Evolutionary conservation across 768 basidiomycete species (phyloP), one percentile per base, ranked within the genome.

Genomic region (Tricholoma matsutake): DNA sequence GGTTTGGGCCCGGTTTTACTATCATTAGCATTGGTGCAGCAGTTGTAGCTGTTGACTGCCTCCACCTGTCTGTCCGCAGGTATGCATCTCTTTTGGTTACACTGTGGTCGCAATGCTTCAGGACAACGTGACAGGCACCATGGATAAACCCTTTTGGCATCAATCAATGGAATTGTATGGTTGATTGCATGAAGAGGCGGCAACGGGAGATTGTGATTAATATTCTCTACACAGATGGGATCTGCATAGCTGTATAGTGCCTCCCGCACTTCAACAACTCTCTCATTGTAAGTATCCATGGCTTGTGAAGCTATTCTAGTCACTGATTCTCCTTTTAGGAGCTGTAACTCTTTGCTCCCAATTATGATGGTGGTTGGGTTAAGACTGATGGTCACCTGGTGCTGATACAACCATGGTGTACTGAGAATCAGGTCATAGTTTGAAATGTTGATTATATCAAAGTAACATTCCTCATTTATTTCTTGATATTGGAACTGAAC

Each of bases 121-220:
- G 78, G 76, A 56, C 81, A 83, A 9, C 64, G 43, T 0, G 76
- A 70, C 0, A 70, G 64, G 0, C 70, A 62, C 77, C 76, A 81
- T 0, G 63, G 62, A 54, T 79, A 78, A 0, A 57, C 41, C 35
- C 18, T 56, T 7, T 29, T 14, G 6, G 14, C 54, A 39, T 58
- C 51, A 22, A 80, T 79, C 2, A 83, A 59, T 0, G 74, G 76
- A 1, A 83, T 80, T 0, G 57, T 47, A 58, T 82, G 79, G 60
- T 82, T 81, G 1, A 82, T 75, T 0, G 60, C 76, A 1, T 74
- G 32, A 3, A 79, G 53, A 0, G 78, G 79, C 0, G 81, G 80
- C 7, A 79, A 53, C 0, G 67, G 68, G 0, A 72, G 75, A 8
- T 76, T 72, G 8, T 55, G 43, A 4, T 61, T 0, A 67, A 71